Percentiles rank a stretch among this genome's conserved stretches.
phyloP scores from a whole-genome alignment of 129 eudicot species.

The Scalesia atractyloides region DNA sequence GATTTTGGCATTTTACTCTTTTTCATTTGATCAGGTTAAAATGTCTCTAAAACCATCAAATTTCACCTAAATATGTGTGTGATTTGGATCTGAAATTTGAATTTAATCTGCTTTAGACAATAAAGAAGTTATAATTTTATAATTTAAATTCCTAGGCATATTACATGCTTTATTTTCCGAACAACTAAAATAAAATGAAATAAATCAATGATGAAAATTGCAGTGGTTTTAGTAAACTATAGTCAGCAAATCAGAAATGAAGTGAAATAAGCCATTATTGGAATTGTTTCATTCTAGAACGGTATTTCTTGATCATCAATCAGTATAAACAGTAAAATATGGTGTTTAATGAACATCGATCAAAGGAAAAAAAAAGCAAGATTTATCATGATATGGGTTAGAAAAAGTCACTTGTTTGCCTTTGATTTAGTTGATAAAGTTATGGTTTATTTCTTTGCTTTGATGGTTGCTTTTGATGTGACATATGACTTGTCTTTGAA shows the following conservation, averaged over 20 bases:
- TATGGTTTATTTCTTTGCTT: constrained; percentile 36
- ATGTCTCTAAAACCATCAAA: not conserved
- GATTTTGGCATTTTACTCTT: too few species aligned
- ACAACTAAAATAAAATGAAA: not conserved
- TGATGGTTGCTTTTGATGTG: constrained; percentile 48
- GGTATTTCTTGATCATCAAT: constrained; percentile 17
- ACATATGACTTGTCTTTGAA: constrained; percentile 40
- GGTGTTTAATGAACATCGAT: constrained; percentile 14
- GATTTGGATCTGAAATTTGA: too few species aligned
- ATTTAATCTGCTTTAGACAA: too few species aligned
- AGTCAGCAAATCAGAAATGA: not conserved
- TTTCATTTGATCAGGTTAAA: too few species aligned
- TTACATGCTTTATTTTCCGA: not conserved
- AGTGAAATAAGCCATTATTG: not conserved
- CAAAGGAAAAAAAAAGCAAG: not conserved
- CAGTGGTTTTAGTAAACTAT: not conserved
- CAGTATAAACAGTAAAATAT: constrained; percentile 7
- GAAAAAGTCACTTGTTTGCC: not conserved
- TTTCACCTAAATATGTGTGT: not conserved
- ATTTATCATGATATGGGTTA: not conserved
- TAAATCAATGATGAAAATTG: not conserved
- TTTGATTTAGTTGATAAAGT: not conserved
- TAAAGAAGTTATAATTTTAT: not conserved
- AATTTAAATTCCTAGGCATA: not conserved
- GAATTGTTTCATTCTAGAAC: constrained; percentile 10